phyloP scores from a whole-genome alignment of 257 asterid genomes.

The Euphrasia confusa region DNA sequence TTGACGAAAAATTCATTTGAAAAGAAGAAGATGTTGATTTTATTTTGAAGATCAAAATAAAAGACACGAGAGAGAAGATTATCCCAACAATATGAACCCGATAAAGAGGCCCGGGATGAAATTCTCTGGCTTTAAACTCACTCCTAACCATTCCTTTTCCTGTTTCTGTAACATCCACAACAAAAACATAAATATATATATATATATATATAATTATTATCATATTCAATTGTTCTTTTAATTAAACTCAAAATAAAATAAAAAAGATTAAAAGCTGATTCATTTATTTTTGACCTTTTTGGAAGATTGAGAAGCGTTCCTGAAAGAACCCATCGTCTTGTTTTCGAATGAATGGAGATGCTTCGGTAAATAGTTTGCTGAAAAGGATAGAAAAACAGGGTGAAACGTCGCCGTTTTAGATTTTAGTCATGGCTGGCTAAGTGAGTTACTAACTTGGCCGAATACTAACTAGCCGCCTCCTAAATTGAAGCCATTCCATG shows the following conservation, averaged over 20 bases:
- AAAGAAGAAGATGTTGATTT: no score
- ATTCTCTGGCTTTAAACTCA: constrained; percentile 84
- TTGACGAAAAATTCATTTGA: no score
- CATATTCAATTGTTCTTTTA: no score
- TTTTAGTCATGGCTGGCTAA: no score
- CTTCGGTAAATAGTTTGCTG: neutral
- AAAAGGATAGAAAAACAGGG: constrained; percentile 10
- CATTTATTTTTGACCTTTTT: constrained; percentile 41
- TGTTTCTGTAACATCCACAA: constrained; percentile 36
- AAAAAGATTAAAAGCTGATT: no score
- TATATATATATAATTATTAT: neutral
- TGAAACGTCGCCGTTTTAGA: constrained; percentile 29
- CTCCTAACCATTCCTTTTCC: constrained; percentile 65
- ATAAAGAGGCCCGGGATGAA: constrained; percentile 87
- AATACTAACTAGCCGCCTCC: no score
- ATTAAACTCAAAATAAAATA: neutral
- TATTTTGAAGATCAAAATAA: no score
- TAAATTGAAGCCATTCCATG: no score
- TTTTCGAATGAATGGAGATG: constrained; percentile 14
- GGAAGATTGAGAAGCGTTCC: constrained; percentile 39
- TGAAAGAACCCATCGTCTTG: constrained; percentile 41
- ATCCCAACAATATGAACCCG: constrained; percentile 76
- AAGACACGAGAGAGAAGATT: no score
- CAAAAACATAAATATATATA: neutral
- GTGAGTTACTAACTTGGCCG: no score